Evolutionary conservation across 2,329 filamentous ascomycete species (phyloP), one percentile per base, ranked within the genome.

Genomic region (Beauveria bassiana): DNA sequence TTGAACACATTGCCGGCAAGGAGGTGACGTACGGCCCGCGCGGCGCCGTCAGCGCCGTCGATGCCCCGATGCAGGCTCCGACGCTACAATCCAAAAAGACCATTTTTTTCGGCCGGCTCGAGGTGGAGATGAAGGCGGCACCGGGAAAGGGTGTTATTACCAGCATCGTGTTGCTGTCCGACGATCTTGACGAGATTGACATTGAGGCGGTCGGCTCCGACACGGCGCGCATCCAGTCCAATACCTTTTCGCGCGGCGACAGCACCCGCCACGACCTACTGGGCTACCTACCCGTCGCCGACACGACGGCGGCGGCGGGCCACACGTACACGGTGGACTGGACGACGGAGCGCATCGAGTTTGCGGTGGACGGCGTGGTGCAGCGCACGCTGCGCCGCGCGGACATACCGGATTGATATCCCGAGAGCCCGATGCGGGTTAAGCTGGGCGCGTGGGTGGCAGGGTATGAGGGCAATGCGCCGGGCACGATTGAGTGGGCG

Each of bases 61-160:
- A 79, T 0, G 73, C 82, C 73, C 82, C 7, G 74, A 78, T 34
- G 75, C 81, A 86, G 49, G 80, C 78, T 47, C 83, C 87, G 18
- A 86, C 84, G 14, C 90, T 91, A 72, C 81, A 79, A 68, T 80
- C 81, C 9, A 80, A 87, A 66, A 91, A 88, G 79, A 93, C 92
- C 77, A 89, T 95, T 71, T 92, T 95, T 87, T 95, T 92, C 69
- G 90, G 90, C 52, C 84, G 83, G 65, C 83, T 91, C 64, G 86
- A 90, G 50, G 83, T 88, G 52, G 81, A 81, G 18, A 78, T 92
- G 72, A 87, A 90, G 72, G 83, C 88, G 10, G 86, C 90, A 6
- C 82, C 87, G 0, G 90, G 90, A 10, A 81, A 79, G 3, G 90
- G 90, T 51, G 90, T 93, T 63, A 86, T 93, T 63, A 92, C 88